A percentile compares a stretch with the other conserved stretches of the same genome.
Conservation (phyloP, 2,329 filamentous ascomycete species). For the Aphanoascus verrucosus region DNA sequence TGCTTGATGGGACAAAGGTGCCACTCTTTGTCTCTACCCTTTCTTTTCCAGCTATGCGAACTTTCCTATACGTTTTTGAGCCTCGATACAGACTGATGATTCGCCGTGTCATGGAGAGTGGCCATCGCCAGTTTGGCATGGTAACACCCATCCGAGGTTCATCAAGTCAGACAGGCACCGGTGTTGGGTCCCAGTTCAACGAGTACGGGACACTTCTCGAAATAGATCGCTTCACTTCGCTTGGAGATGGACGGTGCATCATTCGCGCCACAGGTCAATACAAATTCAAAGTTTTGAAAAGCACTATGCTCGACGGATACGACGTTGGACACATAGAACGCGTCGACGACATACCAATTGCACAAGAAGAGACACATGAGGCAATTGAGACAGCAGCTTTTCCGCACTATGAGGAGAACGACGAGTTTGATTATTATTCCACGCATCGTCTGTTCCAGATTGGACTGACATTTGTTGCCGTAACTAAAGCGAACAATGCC, state of each 20-base stretch:
- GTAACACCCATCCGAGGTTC: conserved; percentile 53
- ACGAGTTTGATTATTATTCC: conserved; percentile 15
- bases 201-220: conserved; percentile 68
- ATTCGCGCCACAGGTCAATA: conserved; percentile 67
- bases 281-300: conserved; percentile 59
- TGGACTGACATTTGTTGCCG: conserved; percentile 55
- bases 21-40: conserved; percentile 74
- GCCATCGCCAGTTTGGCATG: conserved; percentile 73
- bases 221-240: conserved; percentile 61
- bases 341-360: conserved; percentile 68
- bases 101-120: conserved; percentile 57
- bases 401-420: conserved; percentile 13
- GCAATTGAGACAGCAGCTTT: conserved; percentile 48
- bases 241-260: conserved; percentile 70
- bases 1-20: conserved; percentile 48
- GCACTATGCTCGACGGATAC: conserved; percentile 63
- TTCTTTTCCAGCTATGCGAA: conserved; percentile 71
- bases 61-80: conserved; percentile 84
- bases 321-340: conserved; percentile 63
- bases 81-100: conserved; percentile 89
- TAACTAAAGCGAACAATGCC: conserved; percentile 57
- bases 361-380: conserved; percentile 69
- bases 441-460: conserved; percentile 50
- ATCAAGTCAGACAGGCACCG: conserved; percentile 42
- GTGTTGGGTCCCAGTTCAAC: conserved; percentile 49